These are phyloP conservation scores for Besnoitia besnoiti DNA, from an alignment of 169 alveolate genomes.

Conservation along the genomic window DNA sequence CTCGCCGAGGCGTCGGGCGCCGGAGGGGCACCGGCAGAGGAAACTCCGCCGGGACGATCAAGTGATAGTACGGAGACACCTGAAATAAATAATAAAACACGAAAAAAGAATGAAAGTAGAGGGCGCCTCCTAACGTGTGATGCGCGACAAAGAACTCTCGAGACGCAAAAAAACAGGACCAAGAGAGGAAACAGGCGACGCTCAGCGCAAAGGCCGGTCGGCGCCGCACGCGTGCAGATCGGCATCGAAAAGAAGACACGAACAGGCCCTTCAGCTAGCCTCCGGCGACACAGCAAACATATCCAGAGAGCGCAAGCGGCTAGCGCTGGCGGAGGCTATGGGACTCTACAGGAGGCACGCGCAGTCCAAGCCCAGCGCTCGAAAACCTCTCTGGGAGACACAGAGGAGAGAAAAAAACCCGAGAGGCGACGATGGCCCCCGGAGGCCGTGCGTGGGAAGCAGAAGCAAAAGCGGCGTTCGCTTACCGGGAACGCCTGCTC, in stretches of 20 bases:
- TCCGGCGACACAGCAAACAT: no score
- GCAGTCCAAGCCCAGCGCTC: no score
- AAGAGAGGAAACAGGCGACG: neutral
- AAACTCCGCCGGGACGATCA: neutral
- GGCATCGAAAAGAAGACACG: no score
- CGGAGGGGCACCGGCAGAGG: conserved; percentile 18
- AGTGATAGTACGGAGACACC: conserved; percentile 13
- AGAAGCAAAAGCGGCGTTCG: no score
- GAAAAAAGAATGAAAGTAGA: neutral
- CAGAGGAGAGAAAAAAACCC: neutral
- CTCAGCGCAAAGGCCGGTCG: no score
- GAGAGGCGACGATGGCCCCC: neutral
- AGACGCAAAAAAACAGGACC: neutral
- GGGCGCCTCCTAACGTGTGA: no score
- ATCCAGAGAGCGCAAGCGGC: no score
- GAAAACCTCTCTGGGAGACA: neutral
- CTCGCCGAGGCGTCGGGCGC: neutral
- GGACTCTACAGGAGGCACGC: no score
- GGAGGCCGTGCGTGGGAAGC: neutral
- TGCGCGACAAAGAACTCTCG: neutral
- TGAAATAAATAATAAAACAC: neutral
- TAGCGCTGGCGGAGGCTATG: no score
- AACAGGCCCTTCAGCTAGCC: no score
- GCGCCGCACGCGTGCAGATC: no score
- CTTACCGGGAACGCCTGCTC: neutral